Evolutionary conservation across 805 yeast species (phyloP), one percentile per base, ranked within the genome.

Genomic region (Yueomyces sinensis): DNA sequence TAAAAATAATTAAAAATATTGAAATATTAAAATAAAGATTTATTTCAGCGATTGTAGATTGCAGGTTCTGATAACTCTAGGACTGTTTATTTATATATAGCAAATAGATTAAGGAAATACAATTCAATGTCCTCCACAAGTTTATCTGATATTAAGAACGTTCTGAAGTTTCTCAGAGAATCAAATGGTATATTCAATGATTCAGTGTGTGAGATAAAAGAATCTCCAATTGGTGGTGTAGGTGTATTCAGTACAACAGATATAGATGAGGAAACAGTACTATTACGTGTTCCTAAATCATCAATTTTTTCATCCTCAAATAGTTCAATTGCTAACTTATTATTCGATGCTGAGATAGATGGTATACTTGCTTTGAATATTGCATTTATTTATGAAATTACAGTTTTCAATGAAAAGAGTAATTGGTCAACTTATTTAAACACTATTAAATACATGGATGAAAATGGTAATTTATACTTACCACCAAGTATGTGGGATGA

Each of bases 381-480:
- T 6, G 72, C 87, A 0, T 80, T 75, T 38, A 61, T 86, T 19
- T 84, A 82, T 48, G 97, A 89, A 50, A 54, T 64, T 36, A 44
- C 47, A 3, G 58, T 71, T 3, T 58, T 67, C 31, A 72, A 72
- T 2, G 59, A 63, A n/a, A 44, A 52, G 4, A 79, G 93, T n/a
- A 95, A 94, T 4, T 89, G 96, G 96, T 63, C 39, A 39, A 63
- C 60, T 3, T 89, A 79, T 51, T 60, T 87, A 31, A 54, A 62
- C 19, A 63, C 79, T 15, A 68, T 83, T 19, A 59, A 63, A 36
- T 47, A 59, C 7, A 41, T 46, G 14, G 49, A 50, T 31, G 45
- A 51, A 3, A 48, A 56, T 3, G 52, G 53, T 5, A 43, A 52
- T 1, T 43, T 64, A 13, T 54, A 61, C 7, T 37, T 66, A 4